These are phyloP conservation scores for Kuraishia hungarica DNA, from an alignment of 805 yeast genomes.

Conservation along the genomic window DNA sequence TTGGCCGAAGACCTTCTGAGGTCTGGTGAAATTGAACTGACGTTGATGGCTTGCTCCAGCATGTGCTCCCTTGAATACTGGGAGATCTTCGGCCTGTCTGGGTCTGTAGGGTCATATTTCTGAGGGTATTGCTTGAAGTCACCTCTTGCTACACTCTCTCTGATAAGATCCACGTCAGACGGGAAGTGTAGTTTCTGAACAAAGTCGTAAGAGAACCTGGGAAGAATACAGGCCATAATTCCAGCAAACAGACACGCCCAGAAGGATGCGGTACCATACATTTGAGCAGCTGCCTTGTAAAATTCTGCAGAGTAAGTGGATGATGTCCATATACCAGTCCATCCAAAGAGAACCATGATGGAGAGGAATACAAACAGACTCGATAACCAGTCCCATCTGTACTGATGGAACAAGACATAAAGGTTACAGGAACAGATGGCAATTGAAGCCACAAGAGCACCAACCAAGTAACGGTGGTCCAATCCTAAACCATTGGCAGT, in stretches of 20 bases:
- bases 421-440: constrained; percentile 60
- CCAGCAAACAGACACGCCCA: constrained; percentile 69
- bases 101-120: constrained; percentile 76
- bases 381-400: constrained; percentile 78
- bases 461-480: constrained; percentile 70
- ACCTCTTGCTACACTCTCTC: constrained; percentile 63
- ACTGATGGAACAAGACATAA: constrained; percentile 58
- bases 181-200: constrained; percentile 46
- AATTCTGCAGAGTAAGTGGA: constrained; percentile 44
- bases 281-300: constrained; percentile 56
- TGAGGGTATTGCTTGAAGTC: constrained; percentile 59
- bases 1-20: constrained; percentile 8
- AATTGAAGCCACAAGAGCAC: constrained; percentile 57
- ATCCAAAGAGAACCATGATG: constrained; percentile 50
- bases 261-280: constrained; percentile 51
- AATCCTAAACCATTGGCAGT: constrained; percentile 44
- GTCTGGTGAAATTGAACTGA: constrained; percentile 7
- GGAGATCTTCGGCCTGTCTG: constrained; percentile 47
- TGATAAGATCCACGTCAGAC: constrained; percentile 60
- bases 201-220: constrained; percentile 58
- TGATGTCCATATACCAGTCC: constrained; percentile 80
- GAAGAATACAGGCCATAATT: constrained; percentile 52
- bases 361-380: constrained; percentile 47
- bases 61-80: constrained; percentile 29
- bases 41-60: constrained; percentile 12